These are phyloP conservation scores for Blepharisma japonicum DNA, from an alignment of 73 alveolate species.

Conservation along the genomic window DNA sequence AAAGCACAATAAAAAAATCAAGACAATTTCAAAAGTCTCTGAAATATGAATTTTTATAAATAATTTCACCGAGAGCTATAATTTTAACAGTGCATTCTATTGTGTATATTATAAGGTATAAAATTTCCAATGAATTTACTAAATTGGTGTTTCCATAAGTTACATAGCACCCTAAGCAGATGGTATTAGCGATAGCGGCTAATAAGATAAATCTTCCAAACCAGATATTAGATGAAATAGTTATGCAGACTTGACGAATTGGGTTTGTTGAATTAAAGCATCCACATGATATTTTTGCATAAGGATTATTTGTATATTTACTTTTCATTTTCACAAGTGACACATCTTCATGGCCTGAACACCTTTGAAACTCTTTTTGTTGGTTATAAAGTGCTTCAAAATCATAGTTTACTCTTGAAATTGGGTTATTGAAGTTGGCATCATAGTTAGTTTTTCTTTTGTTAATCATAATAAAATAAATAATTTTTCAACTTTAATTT, in stretches of 20 bases:
- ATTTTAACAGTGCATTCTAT: slow-evolving; percentile 47
- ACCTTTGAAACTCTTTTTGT: not conserved
- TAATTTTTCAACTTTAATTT: too few species aligned
- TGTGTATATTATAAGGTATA: slow-evolving; percentile 42
- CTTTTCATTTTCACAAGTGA: slow-evolving; percentile 10
- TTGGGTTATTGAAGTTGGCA: slow-evolving; percentile 23
- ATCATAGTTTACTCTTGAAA: not conserved
- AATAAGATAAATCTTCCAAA: slow-evolving; percentile 52
- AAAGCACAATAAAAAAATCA: slow-evolving; percentile 61
- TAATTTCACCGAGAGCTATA: slow-evolving; percentile 49
- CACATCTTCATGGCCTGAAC: not conserved
- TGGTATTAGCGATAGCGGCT: slow-evolving; percentile 41
- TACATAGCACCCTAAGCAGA: slow-evolving; percentile 37
- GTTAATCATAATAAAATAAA: too few species aligned
- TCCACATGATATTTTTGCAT: not conserved
- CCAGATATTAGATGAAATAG: slow-evolving; percentile 39
- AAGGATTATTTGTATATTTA: not conserved
- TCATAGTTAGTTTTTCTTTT: slow-evolving; percentile 14
- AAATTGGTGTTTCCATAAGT: slow-evolving; percentile 14
- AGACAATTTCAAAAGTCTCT: slow-evolving; percentile 74
- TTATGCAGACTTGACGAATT: not conserved
- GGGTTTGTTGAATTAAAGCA: slow-evolving; percentile 4
- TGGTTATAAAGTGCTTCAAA: slow-evolving; percentile 4
- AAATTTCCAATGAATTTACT: slow-evolving; percentile 30
- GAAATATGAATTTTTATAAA: slow-evolving; percentile 39